Evolutionary conservation across 2,329 filamentous ascomycete species (phyloP).

Genomic region (Ophioceras dolichostomum): DNA sequence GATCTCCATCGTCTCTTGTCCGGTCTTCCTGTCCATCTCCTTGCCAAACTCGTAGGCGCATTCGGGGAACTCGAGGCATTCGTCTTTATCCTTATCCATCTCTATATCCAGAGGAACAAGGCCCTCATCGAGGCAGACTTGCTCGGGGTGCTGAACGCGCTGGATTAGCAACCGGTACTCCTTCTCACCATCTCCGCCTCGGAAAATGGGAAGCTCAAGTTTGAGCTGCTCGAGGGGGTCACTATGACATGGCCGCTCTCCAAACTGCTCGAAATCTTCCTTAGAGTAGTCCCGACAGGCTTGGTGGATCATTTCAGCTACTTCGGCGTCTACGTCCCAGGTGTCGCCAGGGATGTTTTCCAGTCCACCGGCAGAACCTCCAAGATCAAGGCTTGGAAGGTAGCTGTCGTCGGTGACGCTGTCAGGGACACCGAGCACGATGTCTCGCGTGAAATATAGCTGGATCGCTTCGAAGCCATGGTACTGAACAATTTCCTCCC

Average conservation of each 20-base stretch:
- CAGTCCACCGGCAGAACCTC: not conserved
- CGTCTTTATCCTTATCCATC: not conserved
- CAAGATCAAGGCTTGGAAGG: too few species aligned
- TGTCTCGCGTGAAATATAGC: not conserved
- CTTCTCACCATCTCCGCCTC: not conserved
- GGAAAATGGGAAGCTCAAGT: not conserved
- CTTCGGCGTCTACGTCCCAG: not conserved
- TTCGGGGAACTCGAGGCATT: not conserved
- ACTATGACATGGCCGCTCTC: not conserved
- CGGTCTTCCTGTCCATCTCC: not conserved
- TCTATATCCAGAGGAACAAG: not conserved
- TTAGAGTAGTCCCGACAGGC: not conserved
- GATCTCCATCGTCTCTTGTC: not conserved
- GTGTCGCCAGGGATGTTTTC: not conserved
- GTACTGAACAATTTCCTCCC: not conserved
- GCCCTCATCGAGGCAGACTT: not conserved
- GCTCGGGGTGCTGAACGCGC: not conserved
- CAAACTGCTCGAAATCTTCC: not conserved
- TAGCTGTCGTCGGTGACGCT: not conserved
- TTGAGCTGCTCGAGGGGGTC: not conserved
- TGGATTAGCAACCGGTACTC: not conserved
- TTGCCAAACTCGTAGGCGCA: not conserved
- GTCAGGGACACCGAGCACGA: not conserved
- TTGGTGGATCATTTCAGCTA: not conserved
- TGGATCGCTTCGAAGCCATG: not conserved